phyloP scores from a whole-genome alignment of 148 eudicot genomes.

The Amaranthus cruentus region DNA sequence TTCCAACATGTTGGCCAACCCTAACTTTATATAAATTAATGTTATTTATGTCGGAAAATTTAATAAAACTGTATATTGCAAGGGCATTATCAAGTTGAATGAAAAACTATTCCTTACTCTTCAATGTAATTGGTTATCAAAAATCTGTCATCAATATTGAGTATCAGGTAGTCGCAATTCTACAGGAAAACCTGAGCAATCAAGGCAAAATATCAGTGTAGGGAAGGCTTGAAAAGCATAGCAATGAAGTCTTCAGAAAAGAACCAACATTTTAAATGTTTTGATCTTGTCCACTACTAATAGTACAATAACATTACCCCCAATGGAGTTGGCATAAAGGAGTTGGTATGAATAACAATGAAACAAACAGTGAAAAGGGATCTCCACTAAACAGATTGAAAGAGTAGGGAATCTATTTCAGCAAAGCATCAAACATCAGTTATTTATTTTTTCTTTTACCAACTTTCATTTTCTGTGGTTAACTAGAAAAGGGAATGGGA shows the following conservation, averaged over 20 bases:
- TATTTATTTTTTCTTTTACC: neutral
- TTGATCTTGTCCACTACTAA: too few species aligned
- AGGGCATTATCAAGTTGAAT: too few species aligned
- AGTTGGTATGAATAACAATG: neutral
- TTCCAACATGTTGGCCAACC: conserved; percentile 92
- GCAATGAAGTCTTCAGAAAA: neutral
- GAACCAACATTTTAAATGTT: conserved; percentile 4
- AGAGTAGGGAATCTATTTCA: conserved; percentile 5
- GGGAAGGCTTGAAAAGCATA: conserved; percentile 4
- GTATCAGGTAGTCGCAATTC: neutral
- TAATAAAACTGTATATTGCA: too few species aligned
- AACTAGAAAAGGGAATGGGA: too few species aligned
- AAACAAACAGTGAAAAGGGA: neutral
- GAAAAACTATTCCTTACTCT: too few species aligned
- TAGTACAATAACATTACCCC: neutral
- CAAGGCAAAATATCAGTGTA: neutral
- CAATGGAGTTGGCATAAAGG: too few species aligned
- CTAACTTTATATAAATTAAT: conserved; percentile 88
- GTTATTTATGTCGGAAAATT: too few species aligned
- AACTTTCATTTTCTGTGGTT: too few species aligned
- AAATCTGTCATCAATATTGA: too few species aligned
- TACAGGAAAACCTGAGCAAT: neutral
- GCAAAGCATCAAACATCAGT: neutral
- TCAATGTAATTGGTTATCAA: too few species aligned
- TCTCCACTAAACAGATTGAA: neutral